Base-by-base conservation (phyloP, 2,329 filamentous ascomycete genomes). In the Paraphoma sp. region DNA sequence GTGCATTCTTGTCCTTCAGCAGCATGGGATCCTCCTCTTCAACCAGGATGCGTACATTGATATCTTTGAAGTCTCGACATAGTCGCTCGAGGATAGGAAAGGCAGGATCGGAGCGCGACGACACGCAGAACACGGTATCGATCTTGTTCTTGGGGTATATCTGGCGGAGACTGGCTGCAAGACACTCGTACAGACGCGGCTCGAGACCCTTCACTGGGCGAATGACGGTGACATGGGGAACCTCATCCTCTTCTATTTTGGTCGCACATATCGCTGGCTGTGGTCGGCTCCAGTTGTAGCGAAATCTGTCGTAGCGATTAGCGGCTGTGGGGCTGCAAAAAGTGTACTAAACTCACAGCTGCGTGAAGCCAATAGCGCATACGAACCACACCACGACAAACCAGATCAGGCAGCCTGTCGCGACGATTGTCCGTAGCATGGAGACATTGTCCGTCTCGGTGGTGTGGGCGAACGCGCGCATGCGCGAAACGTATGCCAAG, bases 181-280 rank as follows among this genome's bases (percentile, higher is more conserved):
- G 88, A 71, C 95, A 98, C 70, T 97, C 92, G 82, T 96, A 97
- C 23, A 98, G 87, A 62, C 88, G 86, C 4, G 93, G 91, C 75
- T 98, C 95, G 53, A 96, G 83, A 58, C 93, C 95, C 78, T 97
- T 98, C 63, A 97, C 89, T 0, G 95, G 96, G 2, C 95, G 90
- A 65, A 99, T 93, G 58, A 97, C 85, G 31, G 95, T 98, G 68
- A 99, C 84, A 79, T 92, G 88, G 14, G 93, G 94, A 3, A 92
- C 82, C 40, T 87, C 79, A 29, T 68, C 61, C 51, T 67, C 62
- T 7, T 76, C 66, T 14, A 77, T 60, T 54, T 57, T 57, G 1
- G 74, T 72, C 17, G 78, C 71, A 76, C 72, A 81, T 54, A 71
- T 62, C 17, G 83, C 80, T 44, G 72, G 76, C 44, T 69, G 70